Conservation (phyloP, 2,329 filamentous ascomycete genomes). For the Colletotrichum sp. region DNA sequence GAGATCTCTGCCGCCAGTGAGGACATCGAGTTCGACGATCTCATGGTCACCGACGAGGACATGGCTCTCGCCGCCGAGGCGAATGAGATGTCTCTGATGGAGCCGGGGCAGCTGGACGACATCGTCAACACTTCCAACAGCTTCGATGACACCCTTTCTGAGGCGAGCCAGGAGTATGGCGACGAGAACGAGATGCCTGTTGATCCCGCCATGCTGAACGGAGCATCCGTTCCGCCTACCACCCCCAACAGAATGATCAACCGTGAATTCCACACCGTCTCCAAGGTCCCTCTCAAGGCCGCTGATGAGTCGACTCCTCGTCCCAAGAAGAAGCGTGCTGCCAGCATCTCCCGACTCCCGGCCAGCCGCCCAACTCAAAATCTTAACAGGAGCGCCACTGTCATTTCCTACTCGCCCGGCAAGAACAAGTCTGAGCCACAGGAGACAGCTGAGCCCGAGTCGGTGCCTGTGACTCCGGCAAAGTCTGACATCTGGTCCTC, state of each 20-base stretch:
- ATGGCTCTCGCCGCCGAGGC: constrained; percentile 63
- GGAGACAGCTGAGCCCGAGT: constrained; percentile 31
- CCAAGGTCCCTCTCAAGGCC: constrained; percentile 77
- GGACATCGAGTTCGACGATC: constrained; percentile 45
- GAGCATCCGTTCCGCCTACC: constrained; percentile 43
- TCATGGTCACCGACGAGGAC: constrained; percentile 59
- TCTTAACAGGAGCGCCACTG: constrained; percentile 53
- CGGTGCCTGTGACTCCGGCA: constrained; percentile 47
- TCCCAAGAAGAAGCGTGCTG: constrained; percentile 53
- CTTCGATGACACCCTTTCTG: constrained; percentile 58
- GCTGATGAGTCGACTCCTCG: constrained; percentile 63
- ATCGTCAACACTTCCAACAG: constrained; percentile 28
- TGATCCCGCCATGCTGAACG: constrained; percentile 48
- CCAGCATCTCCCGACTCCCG: constrained; percentile 54
- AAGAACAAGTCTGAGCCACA: constrained; percentile 42
- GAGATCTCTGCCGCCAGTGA: constrained; percentile 31
- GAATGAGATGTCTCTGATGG: constrained; percentile 63
- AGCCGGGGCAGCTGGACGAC: constrained; percentile 44
- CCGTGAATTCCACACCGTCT: constrained; percentile 73
- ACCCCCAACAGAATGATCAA: constrained; percentile 62
- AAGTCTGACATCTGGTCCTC: constrained; percentile 60
- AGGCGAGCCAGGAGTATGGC: constrained; percentile 69
- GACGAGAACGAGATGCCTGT: constrained; percentile 69
- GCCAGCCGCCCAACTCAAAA: constrained; percentile 43
- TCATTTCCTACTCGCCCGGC: constrained; percentile 59